Evolutionary conservation across 441 rosid species (phyloP).

Genomic region (Erodium moschatum): DNA sequence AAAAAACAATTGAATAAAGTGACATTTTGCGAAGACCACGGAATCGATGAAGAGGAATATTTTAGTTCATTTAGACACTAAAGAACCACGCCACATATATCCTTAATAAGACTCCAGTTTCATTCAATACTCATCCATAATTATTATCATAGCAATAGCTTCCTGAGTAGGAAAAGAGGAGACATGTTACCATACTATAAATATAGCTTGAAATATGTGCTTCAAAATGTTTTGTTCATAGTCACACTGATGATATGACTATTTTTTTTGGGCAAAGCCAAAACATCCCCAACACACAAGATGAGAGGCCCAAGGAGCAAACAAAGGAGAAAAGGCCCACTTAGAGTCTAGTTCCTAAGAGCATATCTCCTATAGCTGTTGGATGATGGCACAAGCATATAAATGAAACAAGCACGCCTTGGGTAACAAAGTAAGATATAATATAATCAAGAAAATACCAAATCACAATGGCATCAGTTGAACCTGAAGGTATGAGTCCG

Average conservation of each 20-base stretch:
- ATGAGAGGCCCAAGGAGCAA: not conserved
- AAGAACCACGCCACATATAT: no score
- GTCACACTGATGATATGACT: not conserved
- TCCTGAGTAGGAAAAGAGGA: no score
- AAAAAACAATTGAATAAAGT: no score
- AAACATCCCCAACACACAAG: not conserved
- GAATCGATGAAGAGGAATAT: no score
- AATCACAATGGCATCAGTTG: constrained; percentile 82
- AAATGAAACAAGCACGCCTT: not conserved
- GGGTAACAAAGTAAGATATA: not conserved
- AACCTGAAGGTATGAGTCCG: constrained; percentile 88
- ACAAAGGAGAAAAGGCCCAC: no score
- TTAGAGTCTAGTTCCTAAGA: not conserved
- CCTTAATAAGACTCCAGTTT: no score
- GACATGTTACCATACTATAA: not conserved
- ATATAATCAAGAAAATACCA: constrained; percentile 41
- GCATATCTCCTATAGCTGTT: not conserved
- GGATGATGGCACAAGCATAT: not conserved
- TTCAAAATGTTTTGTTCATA: not conserved
- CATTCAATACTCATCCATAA: no score
- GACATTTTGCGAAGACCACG: no score
- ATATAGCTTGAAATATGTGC: not conserved
- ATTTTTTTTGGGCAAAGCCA: no score
- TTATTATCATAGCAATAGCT: no score
- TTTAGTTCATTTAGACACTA: no score